A percentile compares a stretch with the other conserved stretches of the same genome.
These are phyloP conservation scores for Iberis amara DNA, from an alignment of 441 rosid genomes.

Conservation along the genomic window DNA sequence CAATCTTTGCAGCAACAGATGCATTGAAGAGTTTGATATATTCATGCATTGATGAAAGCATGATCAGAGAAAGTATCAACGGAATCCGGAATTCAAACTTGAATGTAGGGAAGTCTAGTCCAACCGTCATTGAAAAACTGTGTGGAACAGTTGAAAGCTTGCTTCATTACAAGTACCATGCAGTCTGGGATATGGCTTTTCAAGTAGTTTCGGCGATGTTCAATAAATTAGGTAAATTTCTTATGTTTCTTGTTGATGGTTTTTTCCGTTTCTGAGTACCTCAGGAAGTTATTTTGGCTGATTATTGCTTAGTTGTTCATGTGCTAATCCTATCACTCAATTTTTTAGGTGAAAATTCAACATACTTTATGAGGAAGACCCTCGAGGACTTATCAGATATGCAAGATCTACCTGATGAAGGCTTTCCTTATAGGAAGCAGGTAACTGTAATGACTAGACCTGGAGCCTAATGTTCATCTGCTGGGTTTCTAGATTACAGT, in stretches of 20 bases:
- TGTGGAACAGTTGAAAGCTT: slow-evolving; percentile 69
- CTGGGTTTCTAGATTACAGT: slow-evolving; percentile 5
- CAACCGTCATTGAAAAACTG: slow-evolving; percentile 71
- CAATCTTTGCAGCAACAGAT: slow-evolving; percentile 71
- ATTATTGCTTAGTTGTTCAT: slow-evolving; percentile 4
- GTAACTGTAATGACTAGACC: slow-evolving; percentile 33
- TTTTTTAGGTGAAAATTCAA: slow-evolving; percentile 52
- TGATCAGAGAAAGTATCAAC: slow-evolving; percentile 71
- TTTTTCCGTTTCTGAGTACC: not conserved
- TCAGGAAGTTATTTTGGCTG: slow-evolving; percentile 10
- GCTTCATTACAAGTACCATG: slow-evolving; percentile 72
- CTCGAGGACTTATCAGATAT: slow-evolving; percentile 73
- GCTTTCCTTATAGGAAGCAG: slow-evolving; percentile 80
- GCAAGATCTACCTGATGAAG: slow-evolving; percentile 79
- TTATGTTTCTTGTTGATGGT: not conserved
- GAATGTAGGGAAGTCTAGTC: slow-evolving; percentile 44
- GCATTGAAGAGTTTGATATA: slow-evolving; percentile 66
- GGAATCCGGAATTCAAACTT: slow-evolving; percentile 37
- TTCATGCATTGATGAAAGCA: slow-evolving; percentile 65
- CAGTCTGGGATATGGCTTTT: slow-evolving; percentile 77
- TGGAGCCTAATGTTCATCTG: slow-evolving; percentile 10
- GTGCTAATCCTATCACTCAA: slow-evolving; percentile 11
- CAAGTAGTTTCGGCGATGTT: slow-evolving; percentile 76
- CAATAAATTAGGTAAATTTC: slow-evolving; percentile 60
- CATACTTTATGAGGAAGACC: slow-evolving; percentile 73